Conservation (phyloP, 192 early-diverging fungal genomes). For the Umbelopsis ramanniana region DNA sequence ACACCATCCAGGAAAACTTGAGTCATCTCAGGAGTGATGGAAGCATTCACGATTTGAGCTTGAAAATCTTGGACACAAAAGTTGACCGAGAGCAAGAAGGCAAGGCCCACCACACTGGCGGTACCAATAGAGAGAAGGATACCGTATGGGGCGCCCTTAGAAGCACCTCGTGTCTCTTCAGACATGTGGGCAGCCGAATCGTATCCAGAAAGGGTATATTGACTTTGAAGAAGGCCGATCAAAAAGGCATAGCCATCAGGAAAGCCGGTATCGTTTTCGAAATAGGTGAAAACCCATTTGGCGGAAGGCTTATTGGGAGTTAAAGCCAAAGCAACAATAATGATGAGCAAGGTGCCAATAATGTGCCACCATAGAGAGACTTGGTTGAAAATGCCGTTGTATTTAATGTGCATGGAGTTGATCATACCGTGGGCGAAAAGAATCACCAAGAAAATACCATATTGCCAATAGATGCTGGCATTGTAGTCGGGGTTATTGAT, state of each 20-base stretch:
- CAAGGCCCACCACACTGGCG: slow-evolving; percentile 48
- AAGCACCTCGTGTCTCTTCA: slow-evolving; percentile 56
- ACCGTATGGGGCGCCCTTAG: slow-evolving; percentile 49
- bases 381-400: slow-evolving; percentile 58
- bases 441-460: slow-evolving; percentile 56
- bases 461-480: slow-evolving; percentile 50
- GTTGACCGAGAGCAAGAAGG: slow-evolving; percentile 55
- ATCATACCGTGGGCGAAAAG: slow-evolving; percentile 54
- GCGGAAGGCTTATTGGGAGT: slow-evolving; percentile 50
- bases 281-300: slow-evolving; percentile 53
- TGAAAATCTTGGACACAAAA: slow-evolving; percentile 54
- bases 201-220: slow-evolving; percentile 63
- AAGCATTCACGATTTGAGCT: slow-evolving; percentile 46
- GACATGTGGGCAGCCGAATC: slow-evolving; percentile 54
- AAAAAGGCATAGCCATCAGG: slow-evolving; percentile 54
- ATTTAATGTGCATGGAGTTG: slow-evolving; percentile 54
- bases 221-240: slow-evolving; percentile 55
- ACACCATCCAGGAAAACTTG: slow-evolving; percentile 59
- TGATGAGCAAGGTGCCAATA: slow-evolving; percentile 50
- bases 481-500: slow-evolving; percentile 35
- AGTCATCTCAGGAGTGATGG: slow-evolving; percentile 44
- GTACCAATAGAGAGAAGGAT: slow-evolving; percentile 52
- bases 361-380: slow-evolving; percentile 46
- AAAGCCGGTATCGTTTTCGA: slow-evolving; percentile 61
- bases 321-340: slow-evolving; percentile 47